Conservation (phyloP, 2,329 filamentous ascomycete species). For the Pseudocercospora vitis region DNA sequence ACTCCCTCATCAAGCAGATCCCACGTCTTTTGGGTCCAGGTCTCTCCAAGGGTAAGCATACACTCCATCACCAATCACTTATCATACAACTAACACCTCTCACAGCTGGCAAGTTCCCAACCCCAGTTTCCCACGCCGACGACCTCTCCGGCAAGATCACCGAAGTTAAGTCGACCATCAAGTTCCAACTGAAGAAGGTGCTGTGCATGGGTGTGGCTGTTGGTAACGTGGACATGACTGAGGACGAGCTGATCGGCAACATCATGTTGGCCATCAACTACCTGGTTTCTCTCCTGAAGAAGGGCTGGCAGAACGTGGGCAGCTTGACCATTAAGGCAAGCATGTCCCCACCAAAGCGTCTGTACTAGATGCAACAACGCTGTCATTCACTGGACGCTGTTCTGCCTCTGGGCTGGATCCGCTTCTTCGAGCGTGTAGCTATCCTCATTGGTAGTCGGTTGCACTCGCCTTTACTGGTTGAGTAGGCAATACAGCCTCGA, state of each 20-base stretch:
- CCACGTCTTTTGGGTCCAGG: conserved; percentile 98
- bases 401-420: conserved; percentile 21
- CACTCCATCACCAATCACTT: not conserved
- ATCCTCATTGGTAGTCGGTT: conserved; percentile 22
- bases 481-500: conserved; percentile 34
- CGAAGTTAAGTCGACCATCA: conserved; percentile 99
- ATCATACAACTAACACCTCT: conserved; percentile 32
- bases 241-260: conserved; percentile 96
- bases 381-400: not conserved
- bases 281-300: conserved; percentile 98
- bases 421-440: conserved; percentile 31
- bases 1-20: conserved; percentile 98
- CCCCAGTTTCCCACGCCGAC: conserved; percentile 94
- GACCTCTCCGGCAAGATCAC: conserved; percentile 93
- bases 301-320: conserved; percentile 99
- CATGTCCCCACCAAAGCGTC: conserved; percentile 97
- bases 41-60: conserved; percentile 82
- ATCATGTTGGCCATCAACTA: conserved; percentile 99
- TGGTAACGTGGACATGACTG: conserved; percentile 95
- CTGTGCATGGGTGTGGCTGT: conserved; percentile 99
- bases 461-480: conserved; percentile 37
- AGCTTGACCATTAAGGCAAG: conserved; percentile 99
- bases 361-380: conserved; percentile 68
- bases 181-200: conserved; percentile 99
- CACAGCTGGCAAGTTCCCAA: conserved; percentile 97